phyloP scores from a whole-genome alignment of 1,284 basidiomycete genomes.

The Rhodotorula sp. region DNA sequence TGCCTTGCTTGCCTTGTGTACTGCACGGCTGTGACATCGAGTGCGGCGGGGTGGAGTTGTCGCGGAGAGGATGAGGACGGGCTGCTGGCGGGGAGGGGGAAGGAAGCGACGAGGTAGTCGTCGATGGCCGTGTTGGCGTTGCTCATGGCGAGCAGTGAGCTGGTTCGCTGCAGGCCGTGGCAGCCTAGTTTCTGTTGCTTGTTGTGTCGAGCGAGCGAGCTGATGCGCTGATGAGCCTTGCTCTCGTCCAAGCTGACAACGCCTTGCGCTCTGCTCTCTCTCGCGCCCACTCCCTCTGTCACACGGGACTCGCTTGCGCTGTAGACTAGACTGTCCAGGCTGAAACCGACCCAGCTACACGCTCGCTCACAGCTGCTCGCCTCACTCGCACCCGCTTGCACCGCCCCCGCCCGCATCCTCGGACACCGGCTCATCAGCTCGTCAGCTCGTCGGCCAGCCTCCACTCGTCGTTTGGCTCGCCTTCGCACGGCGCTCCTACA shows the following conservation, averaged over 20 bases:
- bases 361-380: no score
- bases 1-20: slow-evolving; percentile 21
- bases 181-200: background rate
- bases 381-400: no score
- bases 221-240: background rate
- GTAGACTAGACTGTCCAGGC: no score
- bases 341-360: no score
- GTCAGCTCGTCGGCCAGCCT: no score
- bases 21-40: slow-evolving; percentile 14
- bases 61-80: background rate
- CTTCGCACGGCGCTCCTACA: background rate
- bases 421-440: no score
- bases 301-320: no score
- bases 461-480: background rate
- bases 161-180: background rate
- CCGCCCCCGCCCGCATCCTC: no score
- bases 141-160: slow-evolving; percentile 10
- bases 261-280: background rate
- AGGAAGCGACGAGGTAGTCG: slow-evolving; percentile 33
- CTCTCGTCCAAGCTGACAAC: background rate
- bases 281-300: background rate
- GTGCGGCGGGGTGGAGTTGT: background rate
- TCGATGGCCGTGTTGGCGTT: slow-evolving; percentile 20
- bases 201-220: background rate
- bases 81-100: slow-evolving; percentile 19